Base-by-base conservation (phyloP, 805 yeast genomes). In the Ogataea kodamae region DNA sequence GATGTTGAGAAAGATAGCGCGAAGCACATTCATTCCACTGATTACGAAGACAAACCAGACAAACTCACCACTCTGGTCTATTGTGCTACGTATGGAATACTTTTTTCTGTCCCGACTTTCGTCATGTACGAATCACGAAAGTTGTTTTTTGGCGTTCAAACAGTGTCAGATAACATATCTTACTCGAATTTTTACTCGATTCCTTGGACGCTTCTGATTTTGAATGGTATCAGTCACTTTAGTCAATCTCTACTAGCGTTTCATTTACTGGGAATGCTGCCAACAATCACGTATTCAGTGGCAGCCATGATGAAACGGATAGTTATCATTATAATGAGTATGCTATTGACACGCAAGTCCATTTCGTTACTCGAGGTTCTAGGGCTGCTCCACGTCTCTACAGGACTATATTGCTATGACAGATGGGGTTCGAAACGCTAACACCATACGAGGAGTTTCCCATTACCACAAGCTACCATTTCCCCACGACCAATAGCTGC, bases 221-320 rank as follows among this genome's bases (percentile, higher is more conserved):
- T 80, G 3, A 83, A 85, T 54, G 92, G 95, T 3, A 48, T 80
- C 10, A 76, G 84, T 10, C 95, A 86, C 59, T 88, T 84, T 47
- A 53, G 74, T 22, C 96, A 88, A 60, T 81, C 89, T 24, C 62
- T 87, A 54, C 67, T 88, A 23, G 87, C 95, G 10, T 85, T 84
- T 58, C 86, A 83, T 61, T 65, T 88, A 19, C 61, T 88, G 27
- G 92, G 95, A 13, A 73, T 80, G 52, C 70, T 88, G 5, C 83
- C 95, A 3, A 85, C 96, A 0, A 78, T 88, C 9, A 76, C 92
- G 3, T 88, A 86, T 59, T 82, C 94, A 2, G 79, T 88, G 37
- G 95, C 96, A 3, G 78, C 85, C 25, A 72, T 88, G 74, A 73
- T 88, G 75, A 88, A 88, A 61, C 76, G 95, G 50, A 82, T 88